A percentile compares a stretch with the other conserved stretches of the same genome.
These are phyloP conservation scores for Aspergillus sp. DNA, from an alignment of 2,329 filamentous ascomycete genomes.

Conservation along the genomic window DNA sequence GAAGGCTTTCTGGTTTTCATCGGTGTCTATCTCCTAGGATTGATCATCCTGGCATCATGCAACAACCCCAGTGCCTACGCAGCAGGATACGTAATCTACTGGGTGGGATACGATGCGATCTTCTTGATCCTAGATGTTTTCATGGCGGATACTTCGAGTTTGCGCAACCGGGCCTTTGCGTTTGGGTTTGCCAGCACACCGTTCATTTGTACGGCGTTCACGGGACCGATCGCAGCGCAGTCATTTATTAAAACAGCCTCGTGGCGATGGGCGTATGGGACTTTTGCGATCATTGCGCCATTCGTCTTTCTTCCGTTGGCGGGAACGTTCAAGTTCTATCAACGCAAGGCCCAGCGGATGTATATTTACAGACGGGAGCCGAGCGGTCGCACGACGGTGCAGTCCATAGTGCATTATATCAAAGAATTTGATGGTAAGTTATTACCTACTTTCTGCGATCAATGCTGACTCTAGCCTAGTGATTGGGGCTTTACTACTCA, in stretches of 20 bases:
- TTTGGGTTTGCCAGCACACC: constrained; percentile 61
- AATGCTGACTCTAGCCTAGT: constrained; percentile 10
- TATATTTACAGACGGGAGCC: constrained; percentile 50
- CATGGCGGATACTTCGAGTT: constrained; percentile 61
- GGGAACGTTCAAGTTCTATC: constrained; percentile 55
- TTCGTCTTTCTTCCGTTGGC: constrained; percentile 57
- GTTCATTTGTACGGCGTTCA: constrained; percentile 61
- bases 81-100: constrained; percentile 64
- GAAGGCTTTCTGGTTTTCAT: constrained; percentile 57
- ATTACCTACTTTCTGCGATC: neutral
- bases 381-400: constrained; percentile 46
- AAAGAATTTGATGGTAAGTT: constrained; percentile 61
- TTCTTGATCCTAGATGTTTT: constrained; percentile 60
- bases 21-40: constrained; percentile 47
- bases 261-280: constrained; percentile 66
- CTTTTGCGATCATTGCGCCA: constrained; percentile 61
- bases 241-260: constrained; percentile 52
- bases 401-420: constrained; percentile 55
- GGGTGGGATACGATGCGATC: constrained; percentile 58
- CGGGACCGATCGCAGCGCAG: constrained; percentile 53
- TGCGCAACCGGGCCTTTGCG: constrained; percentile 61
- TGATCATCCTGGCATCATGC: constrained; percentile 64
- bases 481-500: constrained; percentile 17
- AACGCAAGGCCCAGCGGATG: constrained; percentile 56
- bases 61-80: constrained; percentile 62